These are phyloP conservation scores for Euphorbia pulcherrima DNA, from an alignment of 345 rosid genomes.

Conservation along the genomic window DNA sequence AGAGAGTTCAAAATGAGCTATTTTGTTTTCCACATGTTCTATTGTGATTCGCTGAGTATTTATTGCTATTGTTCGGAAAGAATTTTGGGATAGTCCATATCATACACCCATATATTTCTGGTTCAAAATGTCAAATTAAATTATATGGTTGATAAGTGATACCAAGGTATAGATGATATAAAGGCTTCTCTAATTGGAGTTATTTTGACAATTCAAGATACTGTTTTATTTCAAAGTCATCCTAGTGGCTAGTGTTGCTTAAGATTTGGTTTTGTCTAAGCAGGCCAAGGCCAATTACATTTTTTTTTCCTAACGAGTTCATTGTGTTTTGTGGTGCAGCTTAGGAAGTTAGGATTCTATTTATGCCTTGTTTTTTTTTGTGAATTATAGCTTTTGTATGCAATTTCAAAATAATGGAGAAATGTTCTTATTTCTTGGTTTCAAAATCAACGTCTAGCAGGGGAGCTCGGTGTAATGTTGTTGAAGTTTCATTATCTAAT, in stretches of 20 bases:
- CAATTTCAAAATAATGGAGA: not conserved
- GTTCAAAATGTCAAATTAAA: not conserved
- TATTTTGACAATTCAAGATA: not conserved
- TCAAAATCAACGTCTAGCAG: not conserved
- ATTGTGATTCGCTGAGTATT: not conserved
- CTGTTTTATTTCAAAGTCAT: conserved; percentile 2
- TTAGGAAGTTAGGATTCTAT: not conserved
- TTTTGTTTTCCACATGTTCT: not conserved
- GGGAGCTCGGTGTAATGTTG: not conserved
- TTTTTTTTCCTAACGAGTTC: not conserved
- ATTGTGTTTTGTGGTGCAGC: not conserved
- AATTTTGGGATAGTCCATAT: not conserved
- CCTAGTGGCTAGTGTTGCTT: not conserved
- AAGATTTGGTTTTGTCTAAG: not conserved
- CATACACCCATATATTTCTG: not conserved
- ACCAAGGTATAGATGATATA: not conserved
- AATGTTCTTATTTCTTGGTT: not conserved
- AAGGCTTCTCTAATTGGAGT: not conserved
- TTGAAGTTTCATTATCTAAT: not conserved
- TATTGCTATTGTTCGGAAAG: not conserved
- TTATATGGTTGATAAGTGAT: not conserved
- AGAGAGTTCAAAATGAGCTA: not conserved
- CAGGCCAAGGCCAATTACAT: not conserved
- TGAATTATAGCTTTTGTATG: conserved; percentile 9
- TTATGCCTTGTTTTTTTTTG: not conserved